Base-by-base conservation (phyloP, 2,329 filamentous ascomycete species). In the Pseudocercospora macadamiae region DNA sequence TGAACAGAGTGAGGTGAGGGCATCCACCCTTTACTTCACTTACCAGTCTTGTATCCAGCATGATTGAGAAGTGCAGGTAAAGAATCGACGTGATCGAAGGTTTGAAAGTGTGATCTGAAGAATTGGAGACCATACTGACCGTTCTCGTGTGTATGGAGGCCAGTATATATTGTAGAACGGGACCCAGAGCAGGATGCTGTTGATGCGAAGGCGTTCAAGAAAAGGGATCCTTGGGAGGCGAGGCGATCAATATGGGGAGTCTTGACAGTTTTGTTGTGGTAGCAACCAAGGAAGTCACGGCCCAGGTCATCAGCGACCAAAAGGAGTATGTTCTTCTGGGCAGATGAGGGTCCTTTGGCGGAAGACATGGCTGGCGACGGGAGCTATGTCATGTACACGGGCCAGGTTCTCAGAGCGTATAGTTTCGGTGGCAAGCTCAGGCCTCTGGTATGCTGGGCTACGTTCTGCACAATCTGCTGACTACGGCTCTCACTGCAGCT, bases 181-280 rank as follows among this genome's bases (percentile, higher is more conserved):
- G 76, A 80, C 28, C 74, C 76, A 55, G 77, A 80, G 67, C 80
- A 82, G 0, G 79, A 82, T 0, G 80, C 79, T 2, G 77, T 80
- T 60, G 74, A 77, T 9, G 76, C 74, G 61, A 79, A 80, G 14
- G 75, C 77, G 12, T 70, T 66, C n/a, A 69, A 67, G 60, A 80
- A 81, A 1, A 59, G 59, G 0, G 71, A 72, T 16, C 75, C 76
- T 37, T 73, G 39, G 0, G 65, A 59, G 0, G 79, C 78, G 7
- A 81, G 74, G 0, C 36, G 28, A 62, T 81, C 78, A 4, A 80
- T 60, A 53, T 79, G 67, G 2, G 78, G 78, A 1, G 78, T 80
- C 3, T 59, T 51, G 48, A 68, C 60, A 1, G 58, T 51, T 12
- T 55, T 44, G 37, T 57, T 60, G 32, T 73, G 75, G 51, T 78